phyloP scores from a whole-genome alignment of 1,284 basidiomycete genomes.

The Phlebopus sp. region DNA sequence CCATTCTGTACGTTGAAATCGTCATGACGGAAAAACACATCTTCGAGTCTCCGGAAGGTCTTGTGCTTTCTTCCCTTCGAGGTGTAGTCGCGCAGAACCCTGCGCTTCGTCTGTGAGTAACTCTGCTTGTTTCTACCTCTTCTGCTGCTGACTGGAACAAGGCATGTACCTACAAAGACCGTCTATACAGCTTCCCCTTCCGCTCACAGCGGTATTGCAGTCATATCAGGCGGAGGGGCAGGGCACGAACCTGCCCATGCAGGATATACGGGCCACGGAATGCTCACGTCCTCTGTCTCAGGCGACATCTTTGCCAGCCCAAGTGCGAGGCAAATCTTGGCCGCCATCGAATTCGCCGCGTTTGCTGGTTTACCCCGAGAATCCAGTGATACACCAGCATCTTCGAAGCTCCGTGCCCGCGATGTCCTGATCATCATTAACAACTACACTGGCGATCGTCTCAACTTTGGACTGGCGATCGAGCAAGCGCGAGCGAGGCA shows the following conservation, averaged over 20 bases:
- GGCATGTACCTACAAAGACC: constrained; percentile 38
- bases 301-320: constrained; percentile 68
- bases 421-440: constrained; percentile 44
- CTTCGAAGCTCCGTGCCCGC: constrained; percentile 12
- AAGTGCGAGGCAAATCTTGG: constrained; percentile 56
- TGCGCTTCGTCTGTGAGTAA: constrained; percentile 45
- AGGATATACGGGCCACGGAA: constrained; percentile 57
- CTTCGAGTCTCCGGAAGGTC: constrained; percentile 45
- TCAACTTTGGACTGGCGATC: constrained; percentile 70
- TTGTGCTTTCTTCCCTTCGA: constrained; percentile 54
- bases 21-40: constrained; percentile 41
- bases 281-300: constrained; percentile 57
- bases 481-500: constrained; percentile 49
- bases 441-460: constrained; percentile 58
- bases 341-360: constrained; percentile 48
- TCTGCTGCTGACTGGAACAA: constrained; percentile 10
- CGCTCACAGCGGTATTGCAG: constrained; percentile 40
- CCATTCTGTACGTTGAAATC: too few relatives aligned
- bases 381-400: neutral
- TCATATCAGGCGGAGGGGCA: constrained; percentile 66
- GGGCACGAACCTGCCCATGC: constrained; percentile 71
- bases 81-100: constrained; percentile 55
- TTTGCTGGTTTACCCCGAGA: constrained; percentile 14
- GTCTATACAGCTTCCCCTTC: constrained; percentile 37
- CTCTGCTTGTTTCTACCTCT: neutral